Evolutionary conservation across 179 eudicot genomes (phyloP).

Genomic region (Patellifolia procumbens): DNA sequence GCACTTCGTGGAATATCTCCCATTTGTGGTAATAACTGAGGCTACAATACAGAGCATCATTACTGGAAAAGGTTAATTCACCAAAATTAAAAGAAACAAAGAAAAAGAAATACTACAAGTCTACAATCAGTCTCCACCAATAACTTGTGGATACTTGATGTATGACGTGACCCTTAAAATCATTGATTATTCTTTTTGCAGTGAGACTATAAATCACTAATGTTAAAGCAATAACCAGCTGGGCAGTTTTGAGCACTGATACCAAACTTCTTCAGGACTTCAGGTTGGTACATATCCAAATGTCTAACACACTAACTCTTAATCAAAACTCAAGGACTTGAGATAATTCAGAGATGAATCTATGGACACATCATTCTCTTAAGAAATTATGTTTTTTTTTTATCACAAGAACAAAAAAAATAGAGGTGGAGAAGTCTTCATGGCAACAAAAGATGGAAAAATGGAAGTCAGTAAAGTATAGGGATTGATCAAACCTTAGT

Average conservation of each 20-base stretch:
- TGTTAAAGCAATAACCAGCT: background rate
- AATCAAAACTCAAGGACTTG: background rate
- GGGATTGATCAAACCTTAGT: background rate
- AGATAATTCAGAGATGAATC: background rate
- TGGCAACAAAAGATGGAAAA: background rate
- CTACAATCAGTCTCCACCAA: background rate
- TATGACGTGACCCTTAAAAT: background rate
- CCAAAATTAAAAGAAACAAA: background rate
- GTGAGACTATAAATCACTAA: background rate
- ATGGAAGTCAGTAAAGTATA: background rate
- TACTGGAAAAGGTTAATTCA: background rate
- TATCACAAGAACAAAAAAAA: background rate
- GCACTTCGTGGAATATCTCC: slow-evolving; percentile 88
- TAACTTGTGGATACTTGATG: background rate
- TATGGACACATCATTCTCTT: background rate
- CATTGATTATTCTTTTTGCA: background rate
- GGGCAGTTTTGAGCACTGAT: background rate
- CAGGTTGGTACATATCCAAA: background rate
- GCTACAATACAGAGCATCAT: slow-evolving; percentile 44
- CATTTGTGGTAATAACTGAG: slow-evolving; percentile 70
- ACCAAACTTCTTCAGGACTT: background rate
- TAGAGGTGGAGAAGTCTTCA: background rate
- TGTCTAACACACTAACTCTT: background rate
- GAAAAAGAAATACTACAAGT: background rate
- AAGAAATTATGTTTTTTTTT: background rate